These are phyloP conservation scores for Yarrowia phangngaensis DNA, from an alignment of 805 yeast species.

Conservation along the genomic window DNA sequence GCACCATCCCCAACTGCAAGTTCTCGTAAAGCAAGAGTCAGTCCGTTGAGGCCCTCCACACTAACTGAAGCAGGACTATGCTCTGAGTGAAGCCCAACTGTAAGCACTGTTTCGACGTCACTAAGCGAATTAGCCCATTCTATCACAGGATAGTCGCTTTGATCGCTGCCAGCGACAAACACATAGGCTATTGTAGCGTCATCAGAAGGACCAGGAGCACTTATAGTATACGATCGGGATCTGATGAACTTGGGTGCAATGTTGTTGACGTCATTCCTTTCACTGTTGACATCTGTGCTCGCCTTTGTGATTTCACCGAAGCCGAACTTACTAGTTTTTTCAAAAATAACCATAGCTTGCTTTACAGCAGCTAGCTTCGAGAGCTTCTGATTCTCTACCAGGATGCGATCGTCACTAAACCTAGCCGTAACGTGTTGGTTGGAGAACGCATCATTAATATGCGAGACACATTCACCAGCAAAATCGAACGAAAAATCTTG, in stretches of 20 bases:
- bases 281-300: too few species aligned
- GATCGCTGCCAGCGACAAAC: conserved; percentile 23
- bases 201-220: conserved; percentile 20
- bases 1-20: conserved; percentile 18
- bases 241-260: conserved; percentile 5
- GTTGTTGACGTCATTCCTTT: too few species aligned
- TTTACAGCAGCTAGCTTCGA: conserved; percentile 23
- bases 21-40: conserved; percentile 18
- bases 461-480: conserved; percentile 81
- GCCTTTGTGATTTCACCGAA: background rate
- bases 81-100: conserved; percentile 23
- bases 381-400: conserved; percentile 24
- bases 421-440: conserved; percentile 72
- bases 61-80: conserved; percentile 17
- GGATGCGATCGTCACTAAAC: conserved; percentile 42
- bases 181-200: conserved; percentile 23
- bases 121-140: conserved; percentile 25
- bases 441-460: conserved; percentile 70
- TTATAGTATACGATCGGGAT: conserved; percentile 11
- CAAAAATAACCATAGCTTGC: conserved; percentile 15
- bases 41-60: conserved; percentile 25
- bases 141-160: conserved; percentile 20
- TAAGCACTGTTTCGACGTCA: conserved; percentile 19
- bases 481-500: conserved; percentile 60
- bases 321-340: conserved; percentile 17